Base-by-base conservation (phyloP, 257 asterid species). In the Anisodus tanguticus region DNA sequence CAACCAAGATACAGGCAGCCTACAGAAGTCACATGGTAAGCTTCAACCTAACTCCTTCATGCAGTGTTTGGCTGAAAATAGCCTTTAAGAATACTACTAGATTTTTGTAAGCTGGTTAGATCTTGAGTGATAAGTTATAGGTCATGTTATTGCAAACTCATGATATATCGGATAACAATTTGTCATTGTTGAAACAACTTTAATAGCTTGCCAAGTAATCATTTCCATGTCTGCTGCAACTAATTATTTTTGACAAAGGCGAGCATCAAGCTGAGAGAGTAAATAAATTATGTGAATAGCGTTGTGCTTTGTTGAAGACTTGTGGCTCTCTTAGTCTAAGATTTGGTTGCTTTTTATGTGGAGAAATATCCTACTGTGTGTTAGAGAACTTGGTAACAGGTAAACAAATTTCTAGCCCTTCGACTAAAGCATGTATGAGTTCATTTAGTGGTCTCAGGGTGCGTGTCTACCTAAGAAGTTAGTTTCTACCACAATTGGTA, bases 11-110 rank as follows among this genome's bases (percentile, higher is more conserved):
- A 57, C 99, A 96, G 92, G 93, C 98, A 39, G 93, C 91, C 9
- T 96, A 87, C 83, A 87, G 97, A 87, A 96, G 99, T 82, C 91
- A 91, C 85, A 82, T 89, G 97, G 99, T 95, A 94, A 91, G 88
- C 17, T 82, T 22, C 81, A 74, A 74, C 62, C 22, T 74, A 74
- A 22, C 81, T 47, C 43, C 60, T 4, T 76, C 26, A 51, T 49
- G 76, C 63, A 77, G 51, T 77, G 19, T 77, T 53, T 77, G 62
- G 13, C 64, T 77, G 81, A 77, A 77, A 77, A 77, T 26, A 53
- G 26, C 47, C 22, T 77, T 77, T 77, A 8, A 41, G 35, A 4
- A 3, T 31, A 31, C 35, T 31, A 31, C 35, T 31, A 31, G 35
- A 31, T 31, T 31, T 31, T 53, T 77, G 15, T 53, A 49, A 77